phyloP scores from a whole-genome alignment of 345 rosid species.

The Eucalyptus grandis region DNA sequence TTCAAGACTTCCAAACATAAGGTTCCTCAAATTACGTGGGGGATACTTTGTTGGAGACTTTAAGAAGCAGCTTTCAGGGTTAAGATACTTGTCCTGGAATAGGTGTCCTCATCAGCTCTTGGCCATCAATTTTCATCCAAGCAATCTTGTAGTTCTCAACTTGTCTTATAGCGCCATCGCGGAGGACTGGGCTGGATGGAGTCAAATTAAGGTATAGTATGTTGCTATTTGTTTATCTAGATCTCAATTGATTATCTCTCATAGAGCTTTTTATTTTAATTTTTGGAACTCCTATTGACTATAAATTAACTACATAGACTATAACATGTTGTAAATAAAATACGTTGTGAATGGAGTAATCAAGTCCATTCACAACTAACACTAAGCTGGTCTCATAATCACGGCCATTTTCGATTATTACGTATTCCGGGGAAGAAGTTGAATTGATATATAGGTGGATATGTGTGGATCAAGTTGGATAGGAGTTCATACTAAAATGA shows the following conservation, averaged over 20 bases:
- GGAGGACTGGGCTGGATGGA: not conserved
- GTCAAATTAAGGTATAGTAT: not conserved
- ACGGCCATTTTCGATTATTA: rapidly evolving
- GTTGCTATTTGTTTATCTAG: not conserved
- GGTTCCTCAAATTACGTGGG: not conserved
- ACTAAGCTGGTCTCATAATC: not conserved
- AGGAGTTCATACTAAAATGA: not conserved
- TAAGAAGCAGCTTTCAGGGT: not conserved
- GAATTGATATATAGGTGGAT: not conserved
- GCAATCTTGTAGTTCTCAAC: not conserved
- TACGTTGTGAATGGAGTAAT: not conserved
- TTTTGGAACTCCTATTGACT: not conserved
- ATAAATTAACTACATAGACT: not conserved
- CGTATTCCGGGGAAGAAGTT: not conserved
- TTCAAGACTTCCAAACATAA: not conserved
- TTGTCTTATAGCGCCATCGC: not conserved
- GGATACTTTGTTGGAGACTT: not conserved
- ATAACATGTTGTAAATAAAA: not conserved
- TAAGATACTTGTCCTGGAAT: not conserved
- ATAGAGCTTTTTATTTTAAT: not conserved
- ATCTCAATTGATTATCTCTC: not conserved
- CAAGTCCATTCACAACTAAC: not conserved
- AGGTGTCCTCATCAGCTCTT: not conserved
- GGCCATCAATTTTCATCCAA: not conserved
- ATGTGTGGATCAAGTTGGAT: not conserved